Conservation (phyloP, 1,139 yeast species). For the Suzukiozyma palmioleophila region DNA sequence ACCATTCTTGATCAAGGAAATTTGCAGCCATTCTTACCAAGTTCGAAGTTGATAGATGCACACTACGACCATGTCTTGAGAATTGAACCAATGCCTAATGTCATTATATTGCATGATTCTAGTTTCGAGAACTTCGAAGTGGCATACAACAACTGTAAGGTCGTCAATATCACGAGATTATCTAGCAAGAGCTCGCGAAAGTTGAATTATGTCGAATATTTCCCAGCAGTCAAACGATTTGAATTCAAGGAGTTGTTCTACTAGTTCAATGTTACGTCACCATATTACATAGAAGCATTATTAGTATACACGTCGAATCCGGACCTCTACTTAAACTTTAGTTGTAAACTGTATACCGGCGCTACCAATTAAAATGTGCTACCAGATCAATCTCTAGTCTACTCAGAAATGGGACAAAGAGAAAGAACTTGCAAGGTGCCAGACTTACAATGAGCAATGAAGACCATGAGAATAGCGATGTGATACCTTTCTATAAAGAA, state of each 20-base stretch:
- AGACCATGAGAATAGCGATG: neutral
- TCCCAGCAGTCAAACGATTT: constrained; percentile 51
- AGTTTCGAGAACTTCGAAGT: constrained; percentile 69
- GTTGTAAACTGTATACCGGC: neutral
- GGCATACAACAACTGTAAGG: constrained; percentile 78
- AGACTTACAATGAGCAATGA: neutral
- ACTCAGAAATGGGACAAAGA: too few relatives aligned
- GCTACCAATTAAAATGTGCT: neutral
- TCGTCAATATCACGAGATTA: constrained; percentile 66
- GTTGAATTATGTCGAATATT: constrained; percentile 68
- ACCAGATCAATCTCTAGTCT: neutral
- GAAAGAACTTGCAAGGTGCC: too few relatives aligned
- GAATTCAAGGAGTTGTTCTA: constrained; percentile 46
- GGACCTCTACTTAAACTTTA: neutral
- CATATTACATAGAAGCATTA: neutral
- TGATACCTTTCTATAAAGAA: constrained; percentile 7
- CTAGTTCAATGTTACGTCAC: constrained; percentile 10
- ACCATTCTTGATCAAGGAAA: constrained; percentile 85
- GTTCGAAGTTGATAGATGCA: constrained; percentile 62
- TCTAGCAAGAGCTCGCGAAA: constrained; percentile 39
- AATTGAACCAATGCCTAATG: constrained; percentile 75
- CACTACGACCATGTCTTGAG: constrained; percentile 66
- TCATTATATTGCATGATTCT: constrained; percentile 62
- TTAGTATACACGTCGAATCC: neutral
- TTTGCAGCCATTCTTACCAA: constrained; percentile 69